phyloP scores from a whole-genome alignment of 2,329 filamentous ascomycete species.

The Sphaerulina populicola region DNA sequence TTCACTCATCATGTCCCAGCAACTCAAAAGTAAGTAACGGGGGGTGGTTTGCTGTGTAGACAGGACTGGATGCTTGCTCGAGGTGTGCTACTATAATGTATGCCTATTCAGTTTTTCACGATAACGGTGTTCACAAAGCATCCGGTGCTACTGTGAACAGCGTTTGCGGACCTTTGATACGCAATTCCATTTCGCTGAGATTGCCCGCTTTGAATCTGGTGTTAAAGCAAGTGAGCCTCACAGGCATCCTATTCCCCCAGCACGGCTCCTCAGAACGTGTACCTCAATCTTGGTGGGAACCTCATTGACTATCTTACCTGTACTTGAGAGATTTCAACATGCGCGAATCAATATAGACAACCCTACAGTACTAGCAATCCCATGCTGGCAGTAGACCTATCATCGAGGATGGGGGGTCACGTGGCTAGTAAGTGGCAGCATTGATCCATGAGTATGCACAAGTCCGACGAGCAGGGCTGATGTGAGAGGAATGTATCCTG shows the following conservation, averaged over 20 bases:
- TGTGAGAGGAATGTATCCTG: conserved; percentile 5
- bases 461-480: conserved; percentile 2
- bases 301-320: background rate
- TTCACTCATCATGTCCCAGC: conserved; percentile 6
- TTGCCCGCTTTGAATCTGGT: background rate
- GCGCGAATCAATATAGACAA: background rate
- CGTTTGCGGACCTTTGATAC: background rate
- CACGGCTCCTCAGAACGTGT: background rate
- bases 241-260: background rate
- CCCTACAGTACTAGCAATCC: background rate
- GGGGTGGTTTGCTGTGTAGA: too few relatives aligned
- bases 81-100: too few relatives aligned
- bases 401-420: conserved; percentile 4
- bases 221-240: background rate
- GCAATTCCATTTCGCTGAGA: background rate
- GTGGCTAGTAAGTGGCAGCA: background rate
- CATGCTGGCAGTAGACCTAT: background rate
- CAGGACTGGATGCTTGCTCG: too few relatives aligned
- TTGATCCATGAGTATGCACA: conserved; percentile 5
- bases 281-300: background rate
- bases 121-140: background rate
- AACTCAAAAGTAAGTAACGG: too few relatives aligned
- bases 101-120: too few relatives aligned
- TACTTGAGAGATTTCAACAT: conserved; percentile 3
- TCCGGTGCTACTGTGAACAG: background rate